Conservation (phyloP, 768 basidiomycete genomes). For the Rhizopogon vinicolor region DNA sequence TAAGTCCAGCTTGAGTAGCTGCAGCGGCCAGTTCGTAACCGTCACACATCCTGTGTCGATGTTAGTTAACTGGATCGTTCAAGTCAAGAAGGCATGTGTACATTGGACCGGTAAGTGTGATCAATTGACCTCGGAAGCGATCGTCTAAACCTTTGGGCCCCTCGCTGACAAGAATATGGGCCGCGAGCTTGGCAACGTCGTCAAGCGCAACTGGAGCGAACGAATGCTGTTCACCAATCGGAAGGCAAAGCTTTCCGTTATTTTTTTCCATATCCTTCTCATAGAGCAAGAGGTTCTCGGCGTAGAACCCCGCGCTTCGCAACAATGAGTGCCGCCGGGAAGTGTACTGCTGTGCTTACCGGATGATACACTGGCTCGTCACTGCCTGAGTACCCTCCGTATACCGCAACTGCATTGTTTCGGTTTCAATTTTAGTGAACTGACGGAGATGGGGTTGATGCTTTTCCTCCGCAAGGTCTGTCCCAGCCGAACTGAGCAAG, state of each 20-base stretch:
- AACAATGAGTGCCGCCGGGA: not conserved
- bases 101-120: slow-evolving; percentile 18
- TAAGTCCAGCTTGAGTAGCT: slow-evolving; percentile 15
- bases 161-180: slow-evolving; percentile 20
- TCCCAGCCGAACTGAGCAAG: not conserved
- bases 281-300: slow-evolving; percentile 26
- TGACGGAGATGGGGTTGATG: slow-evolving; percentile 27
- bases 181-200: slow-evolving; percentile 22
- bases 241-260: slow-evolving; percentile 21
- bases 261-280: slow-evolving; percentile 21
- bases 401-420: slow-evolving; percentile 21
- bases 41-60: slow-evolving; percentile 11
- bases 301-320: slow-evolving; percentile 23
- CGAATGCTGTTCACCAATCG: slow-evolving; percentile 20
- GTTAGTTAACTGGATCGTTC: not conserved
- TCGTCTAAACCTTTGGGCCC: slow-evolving; percentile 28
- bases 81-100: not conserved
- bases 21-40: slow-evolving; percentile 22
- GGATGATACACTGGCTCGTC: slow-evolving; percentile 24
- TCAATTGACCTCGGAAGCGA: slow-evolving; percentile 22
- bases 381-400: slow-evolving; percentile 19
- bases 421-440: slow-evolving; percentile 26
- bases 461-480: slow-evolving; percentile 25
- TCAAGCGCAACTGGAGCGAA: slow-evolving; percentile 26
- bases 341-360: slow-evolving; percentile 2